Conservation (phyloP, 306 rosid species). For the Carpinus viminea region DNA sequence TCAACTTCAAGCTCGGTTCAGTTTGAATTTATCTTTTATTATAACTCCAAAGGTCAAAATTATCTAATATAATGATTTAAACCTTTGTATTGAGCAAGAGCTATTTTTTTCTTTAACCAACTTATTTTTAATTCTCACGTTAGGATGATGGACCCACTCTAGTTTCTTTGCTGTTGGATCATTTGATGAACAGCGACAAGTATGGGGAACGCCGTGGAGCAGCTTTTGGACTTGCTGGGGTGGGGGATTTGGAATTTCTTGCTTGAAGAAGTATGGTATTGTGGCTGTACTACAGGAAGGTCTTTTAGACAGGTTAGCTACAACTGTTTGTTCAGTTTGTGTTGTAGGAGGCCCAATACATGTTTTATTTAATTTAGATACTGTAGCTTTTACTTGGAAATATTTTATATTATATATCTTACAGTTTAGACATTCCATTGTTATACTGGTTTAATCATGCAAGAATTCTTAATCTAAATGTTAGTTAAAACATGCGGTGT, state of each 20-base stretch:
- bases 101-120: no score
- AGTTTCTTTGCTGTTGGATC: conserved; percentile 73
- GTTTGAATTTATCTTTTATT: background rate
- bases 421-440: no score
- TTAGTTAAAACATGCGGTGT: background rate
- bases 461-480: no score
- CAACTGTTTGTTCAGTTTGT: background rate
- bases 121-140: no score
- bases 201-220: no score
- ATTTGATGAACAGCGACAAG: no score
- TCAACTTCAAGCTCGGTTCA: background rate
- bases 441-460: background rate
- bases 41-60: no score
- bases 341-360: background rate
- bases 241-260: no score
- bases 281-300: conserved; percentile 69
- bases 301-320: conserved; percentile 77
- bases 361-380: background rate
- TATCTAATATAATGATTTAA: no score
- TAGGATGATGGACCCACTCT: conserved; percentile 76
- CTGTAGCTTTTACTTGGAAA: background rate
- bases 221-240: no score
- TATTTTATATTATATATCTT: background rate
- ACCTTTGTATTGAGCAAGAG: no score
- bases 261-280: no score